phyloP scores from a whole-genome alignment of 192 early-diverging fungal genomes.

The Coemansia reversa region DNA sequence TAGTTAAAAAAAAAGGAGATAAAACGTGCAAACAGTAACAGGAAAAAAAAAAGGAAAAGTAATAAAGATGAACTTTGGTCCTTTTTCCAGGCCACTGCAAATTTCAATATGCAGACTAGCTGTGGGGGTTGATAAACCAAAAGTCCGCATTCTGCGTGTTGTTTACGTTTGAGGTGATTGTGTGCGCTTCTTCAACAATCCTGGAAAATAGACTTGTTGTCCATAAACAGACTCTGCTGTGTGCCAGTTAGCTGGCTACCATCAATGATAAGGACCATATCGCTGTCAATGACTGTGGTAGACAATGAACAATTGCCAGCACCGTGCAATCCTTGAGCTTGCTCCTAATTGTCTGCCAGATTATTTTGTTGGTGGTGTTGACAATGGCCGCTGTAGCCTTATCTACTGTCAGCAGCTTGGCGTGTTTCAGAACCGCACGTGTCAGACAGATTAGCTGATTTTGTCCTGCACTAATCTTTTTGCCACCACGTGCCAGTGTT shows the following conservation, averaged over 20 bases:
- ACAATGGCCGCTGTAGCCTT: conserved; percentile 61
- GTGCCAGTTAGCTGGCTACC: conserved; percentile 58
- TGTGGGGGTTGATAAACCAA: no score
- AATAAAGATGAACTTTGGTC: neutral
- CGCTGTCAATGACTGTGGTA: conserved; percentile 63
- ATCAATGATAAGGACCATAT: conserved; percentile 63
- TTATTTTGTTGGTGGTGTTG: conserved; percentile 53
- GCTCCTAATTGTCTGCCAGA: conserved; percentile 62
- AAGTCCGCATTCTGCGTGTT: neutral
- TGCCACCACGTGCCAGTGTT: conserved; percentile 54
- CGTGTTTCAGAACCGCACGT: conserved; percentile 70
- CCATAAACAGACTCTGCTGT: conserved; percentile 54
- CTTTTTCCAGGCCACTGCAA: no score
- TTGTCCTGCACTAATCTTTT: conserved; percentile 81
- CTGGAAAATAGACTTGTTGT: conserved; percentile 61
- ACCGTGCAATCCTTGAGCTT: conserved; percentile 67
- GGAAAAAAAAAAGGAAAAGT: neutral
- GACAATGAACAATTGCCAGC: conserved; percentile 65
- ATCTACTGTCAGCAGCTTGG: conserved; percentile 66
- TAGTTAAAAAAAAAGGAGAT: neutral
- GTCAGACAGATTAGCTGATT: conserved; percentile 81
- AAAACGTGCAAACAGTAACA: conserved; percentile 6
- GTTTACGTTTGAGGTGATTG: neutral
- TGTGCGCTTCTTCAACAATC: conserved; percentile 62
- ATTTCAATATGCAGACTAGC: no score